Base-by-base conservation (phyloP, 23 red algal species). In the Gracilariopsis chorda region DNA sequence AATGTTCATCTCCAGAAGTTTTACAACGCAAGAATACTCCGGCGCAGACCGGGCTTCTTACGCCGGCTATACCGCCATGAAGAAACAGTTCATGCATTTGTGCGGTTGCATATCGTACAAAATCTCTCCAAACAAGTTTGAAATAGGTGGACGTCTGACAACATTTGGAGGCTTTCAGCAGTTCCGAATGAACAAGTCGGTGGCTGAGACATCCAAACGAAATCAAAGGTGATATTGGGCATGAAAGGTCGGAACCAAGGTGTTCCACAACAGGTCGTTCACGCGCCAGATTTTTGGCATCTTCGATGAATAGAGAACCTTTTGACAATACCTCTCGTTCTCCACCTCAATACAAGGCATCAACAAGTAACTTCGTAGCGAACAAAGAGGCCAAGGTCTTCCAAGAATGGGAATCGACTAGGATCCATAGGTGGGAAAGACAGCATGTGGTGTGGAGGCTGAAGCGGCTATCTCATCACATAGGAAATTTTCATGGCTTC, bases 61-160 rank as follows among this genome's bases (percentile, higher is more conserved):
- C 33, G 80, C 83, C 6, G 92, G 92, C 21, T 75, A 88, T 1
- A 27, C 63, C 0, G 81, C 78, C 6, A 67, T 88, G 82, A 82
- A 88, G 30, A 43, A 52, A 44, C 43, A 78, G 86, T 44, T 94
- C 30, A 43, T 57, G 48, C 42, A 62, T 41, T 46, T 96, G 93
- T 25, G 56, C 64, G 28, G 86, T 95, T 28, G 95, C 89, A 59
- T 92, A 95, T 48, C 93, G 87, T 77, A 95, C 80, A 86, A 98
- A 98, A 70, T 98, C 96, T 41, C 93, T 76, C 96, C 96, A 98
- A 6, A 95, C 82, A 27, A 95, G 86, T 76, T 98, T 93, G 53
- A 98, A 98, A 21, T 87, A 95, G 51, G 56, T 81, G 23, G 77
- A 49, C 28, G 77, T 84, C 37, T 60, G 42, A 32, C 35, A 82